Percentiles rank a stretch among this genome's conserved stretches.
Evolutionary conservation across 2,329 filamentous ascomycete species (phyloP).

Genomic region (Aureobasidium pullulans): DNA sequence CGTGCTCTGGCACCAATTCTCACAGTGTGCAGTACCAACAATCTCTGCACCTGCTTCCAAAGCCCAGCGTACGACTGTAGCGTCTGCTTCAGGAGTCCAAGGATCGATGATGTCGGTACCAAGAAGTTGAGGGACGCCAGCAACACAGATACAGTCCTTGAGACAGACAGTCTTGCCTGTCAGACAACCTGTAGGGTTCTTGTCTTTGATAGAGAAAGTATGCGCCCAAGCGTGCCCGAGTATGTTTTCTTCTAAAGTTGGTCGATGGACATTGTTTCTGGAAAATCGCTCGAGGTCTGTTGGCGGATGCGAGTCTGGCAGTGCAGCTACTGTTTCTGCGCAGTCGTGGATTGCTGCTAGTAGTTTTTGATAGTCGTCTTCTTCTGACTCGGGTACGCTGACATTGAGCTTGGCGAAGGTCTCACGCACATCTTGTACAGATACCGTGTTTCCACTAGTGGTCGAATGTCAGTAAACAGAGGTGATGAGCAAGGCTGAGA

Average conservation of each 20-base stretch:
- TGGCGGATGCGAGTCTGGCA: slow-evolving; percentile 42
- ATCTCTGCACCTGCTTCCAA: slow-evolving; percentile 37
- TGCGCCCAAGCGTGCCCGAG: slow-evolving; percentile 47
- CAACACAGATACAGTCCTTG: slow-evolving; percentile 50
- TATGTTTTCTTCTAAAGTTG: slow-evolving; percentile 33
- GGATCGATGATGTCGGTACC: slow-evolving; percentile 39
- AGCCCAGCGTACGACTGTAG: slow-evolving; percentile 37
- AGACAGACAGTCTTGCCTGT: slow-evolving; percentile 42
- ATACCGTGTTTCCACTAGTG: background rate
- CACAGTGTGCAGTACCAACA: slow-evolving; percentile 40
- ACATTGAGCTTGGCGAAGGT: background rate
- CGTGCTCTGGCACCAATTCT: slow-evolving; percentile 39
- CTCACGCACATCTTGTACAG: background rate
- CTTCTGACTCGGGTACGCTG: background rate
- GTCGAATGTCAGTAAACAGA: background rate
- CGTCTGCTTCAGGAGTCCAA: slow-evolving; percentile 45
- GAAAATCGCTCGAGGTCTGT: slow-evolving; percentile 39
- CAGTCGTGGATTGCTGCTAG: slow-evolving; percentile 47
- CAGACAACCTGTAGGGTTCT: slow-evolving; percentile 24
- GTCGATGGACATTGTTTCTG: slow-evolving; percentile 37
- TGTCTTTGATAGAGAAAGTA: slow-evolving; percentile 39
- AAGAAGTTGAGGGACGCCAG: slow-evolving; percentile 46
- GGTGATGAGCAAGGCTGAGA: background rate
- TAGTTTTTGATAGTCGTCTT: slow-evolving; percentile 40
- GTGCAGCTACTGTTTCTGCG: slow-evolving; percentile 36